Evolutionary conservation across 495 filamentous ascomycete genomes (phyloP).

Genomic region (Baudoinia panamericana): DNA sequence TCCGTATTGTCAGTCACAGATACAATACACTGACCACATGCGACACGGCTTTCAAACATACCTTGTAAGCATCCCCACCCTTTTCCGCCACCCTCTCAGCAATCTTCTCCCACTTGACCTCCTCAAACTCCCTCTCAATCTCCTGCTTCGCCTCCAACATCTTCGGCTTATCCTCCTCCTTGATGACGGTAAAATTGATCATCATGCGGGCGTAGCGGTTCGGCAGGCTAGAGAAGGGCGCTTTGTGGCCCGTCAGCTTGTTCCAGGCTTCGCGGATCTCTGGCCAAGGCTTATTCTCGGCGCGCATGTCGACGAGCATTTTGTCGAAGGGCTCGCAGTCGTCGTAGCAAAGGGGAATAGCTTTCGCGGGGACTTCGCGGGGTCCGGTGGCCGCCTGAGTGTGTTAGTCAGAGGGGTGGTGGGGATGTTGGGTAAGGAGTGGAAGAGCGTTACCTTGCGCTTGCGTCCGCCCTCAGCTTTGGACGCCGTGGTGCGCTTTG

Average conservation of each 20-base stretch:
- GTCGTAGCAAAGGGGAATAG: constrained; percentile 3
- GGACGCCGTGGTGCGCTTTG: too few relatives aligned
- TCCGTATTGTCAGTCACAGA: background rate
- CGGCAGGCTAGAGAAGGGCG: constrained; percentile 4
- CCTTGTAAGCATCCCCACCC: background rate
- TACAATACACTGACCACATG: background rate
- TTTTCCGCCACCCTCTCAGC: background rate
- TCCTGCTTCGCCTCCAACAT: constrained; percentile 9
- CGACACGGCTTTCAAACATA: background rate
- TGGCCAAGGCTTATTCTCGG: constrained; percentile 2
- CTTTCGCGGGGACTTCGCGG: background rate
- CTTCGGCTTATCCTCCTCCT: constrained; percentile 4
- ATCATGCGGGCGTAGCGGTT: constrained; percentile 8
- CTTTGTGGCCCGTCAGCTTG: constrained; percentile 4
- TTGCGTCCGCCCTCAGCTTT: too few relatives aligned
- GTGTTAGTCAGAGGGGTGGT: background rate
- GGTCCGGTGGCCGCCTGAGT: background rate
- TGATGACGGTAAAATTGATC: constrained; percentile 7
- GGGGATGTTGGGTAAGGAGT: background rate
- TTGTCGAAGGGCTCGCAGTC: constrained; percentile 5
- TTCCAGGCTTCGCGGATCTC: constrained; percentile 2
- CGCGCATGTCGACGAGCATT: constrained; percentile 6
- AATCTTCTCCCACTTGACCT: constrained; percentile 7
- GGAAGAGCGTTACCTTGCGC: background rate
- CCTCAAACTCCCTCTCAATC: constrained; percentile 6